Conservation (phyloP, 768 basidiomycete species). For the Phaeotremella fagi region DNA sequence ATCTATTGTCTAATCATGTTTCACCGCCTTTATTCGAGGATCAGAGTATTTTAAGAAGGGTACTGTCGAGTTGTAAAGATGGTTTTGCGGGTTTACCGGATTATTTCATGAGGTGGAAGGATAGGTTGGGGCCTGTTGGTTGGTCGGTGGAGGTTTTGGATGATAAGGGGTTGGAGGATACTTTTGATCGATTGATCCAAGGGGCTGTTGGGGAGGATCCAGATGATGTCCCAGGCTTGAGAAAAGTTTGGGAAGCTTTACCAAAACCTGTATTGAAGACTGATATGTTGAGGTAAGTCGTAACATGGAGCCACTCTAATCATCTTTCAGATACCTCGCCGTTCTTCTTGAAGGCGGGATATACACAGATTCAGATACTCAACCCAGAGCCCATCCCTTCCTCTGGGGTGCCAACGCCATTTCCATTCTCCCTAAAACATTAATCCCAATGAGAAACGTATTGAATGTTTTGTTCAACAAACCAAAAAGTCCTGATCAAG, state of each 20-base stretch:
- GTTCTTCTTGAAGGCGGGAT: slow-evolving; percentile 9
- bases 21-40: background rate
- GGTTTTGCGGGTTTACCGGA: background rate
- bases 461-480: background rate
- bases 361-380: slow-evolving; percentile 18
- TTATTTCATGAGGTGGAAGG: background rate
- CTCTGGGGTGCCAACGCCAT: slow-evolving; percentile 10
- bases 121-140: slow-evolving; percentile 1
- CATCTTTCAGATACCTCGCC: slow-evolving; percentile 6
- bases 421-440: slow-evolving; percentile 1
- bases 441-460: background rate
- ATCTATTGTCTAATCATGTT: background rate
- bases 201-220: background rate
- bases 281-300: slow-evolving; percentile 10
- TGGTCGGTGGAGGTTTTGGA: slow-evolving; percentile 13
- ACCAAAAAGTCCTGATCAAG: background rate
- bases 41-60: background rate
- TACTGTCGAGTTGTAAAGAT: background rate
- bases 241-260: slow-evolving; percentile 6
- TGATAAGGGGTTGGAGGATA: slow-evolving; percentile 11
- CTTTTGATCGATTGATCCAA: slow-evolving; percentile 1
- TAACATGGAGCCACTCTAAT: background rate
- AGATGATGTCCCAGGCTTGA: background rate
- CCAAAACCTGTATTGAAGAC: slow-evolving; percentile 8
- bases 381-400: slow-evolving; percentile 4